These are phyloP conservation scores for Neoascochyta sp. DNA, from an alignment of 2,329 filamentous ascomycete species.

Conservation along the genomic window DNA sequence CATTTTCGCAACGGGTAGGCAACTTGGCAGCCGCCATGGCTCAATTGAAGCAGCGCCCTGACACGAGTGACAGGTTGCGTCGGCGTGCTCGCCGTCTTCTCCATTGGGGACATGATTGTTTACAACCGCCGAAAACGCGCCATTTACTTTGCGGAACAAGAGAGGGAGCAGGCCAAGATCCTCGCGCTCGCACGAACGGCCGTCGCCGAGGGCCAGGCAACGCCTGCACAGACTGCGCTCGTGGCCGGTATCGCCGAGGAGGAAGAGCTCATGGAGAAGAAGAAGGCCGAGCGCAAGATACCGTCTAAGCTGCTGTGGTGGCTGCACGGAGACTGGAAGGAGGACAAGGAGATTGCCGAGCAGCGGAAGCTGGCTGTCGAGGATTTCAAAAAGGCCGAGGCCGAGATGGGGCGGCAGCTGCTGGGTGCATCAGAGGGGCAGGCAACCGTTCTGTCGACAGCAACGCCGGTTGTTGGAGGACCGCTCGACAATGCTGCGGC, in stretches of 20 bases:
- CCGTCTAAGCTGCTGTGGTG: constrained; percentile 34
- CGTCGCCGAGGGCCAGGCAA: constrained; percentile 43
- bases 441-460: constrained; percentile 21
- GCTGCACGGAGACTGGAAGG: constrained; percentile 38
- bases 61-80: constrained; percentile 50
- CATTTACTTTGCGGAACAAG: constrained; percentile 57
- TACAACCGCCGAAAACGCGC: constrained; percentile 64
- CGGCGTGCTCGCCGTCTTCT: constrained; percentile 60
- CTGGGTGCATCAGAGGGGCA: constrained; percentile 5
- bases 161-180: constrained; percentile 43
- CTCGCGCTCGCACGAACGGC: constrained; percentile 46
- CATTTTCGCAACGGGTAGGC: constrained; percentile 60
- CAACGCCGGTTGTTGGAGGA: constrained; percentile 40
- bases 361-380: constrained; percentile 32
- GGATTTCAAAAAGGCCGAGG: constrained; percentile 28
- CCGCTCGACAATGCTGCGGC: constrained; percentile 47
- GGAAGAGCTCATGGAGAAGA: constrained; percentile 47
- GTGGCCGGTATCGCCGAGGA: constrained; percentile 60
- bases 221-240: constrained; percentile 51
- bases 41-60: no score
- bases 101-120: constrained; percentile 62
- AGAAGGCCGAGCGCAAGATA: constrained; percentile 32
- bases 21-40: no score
- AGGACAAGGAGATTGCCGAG: constrained; percentile 35
- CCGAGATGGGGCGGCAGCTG: constrained; percentile 15